These are phyloP conservation scores for Coprinopsis cinerea DNA, from an alignment of 768 basidiomycete genomes.

Conservation along the genomic window DNA sequence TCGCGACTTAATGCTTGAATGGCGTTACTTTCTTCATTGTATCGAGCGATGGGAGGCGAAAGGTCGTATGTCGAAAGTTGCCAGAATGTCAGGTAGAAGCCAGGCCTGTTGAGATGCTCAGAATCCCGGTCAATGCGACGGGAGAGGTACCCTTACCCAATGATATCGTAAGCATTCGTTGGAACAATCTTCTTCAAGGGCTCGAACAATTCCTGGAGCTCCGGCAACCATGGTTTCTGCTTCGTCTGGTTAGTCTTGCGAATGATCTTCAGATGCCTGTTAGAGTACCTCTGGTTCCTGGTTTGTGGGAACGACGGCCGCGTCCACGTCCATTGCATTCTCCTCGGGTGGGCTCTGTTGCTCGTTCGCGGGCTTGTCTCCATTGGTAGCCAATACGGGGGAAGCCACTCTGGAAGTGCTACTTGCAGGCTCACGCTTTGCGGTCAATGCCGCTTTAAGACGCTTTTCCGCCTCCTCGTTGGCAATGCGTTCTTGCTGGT, in stretches of 20 bases:
- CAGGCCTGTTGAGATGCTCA: constrained; percentile 48
- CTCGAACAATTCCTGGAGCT: constrained; percentile 66
- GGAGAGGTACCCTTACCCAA: constrained; percentile 52
- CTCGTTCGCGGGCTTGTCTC: constrained; percentile 15
- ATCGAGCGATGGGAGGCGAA: constrained; percentile 65
- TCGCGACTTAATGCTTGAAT: constrained; percentile 58
- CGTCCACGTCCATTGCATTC: constrained; percentile 51
- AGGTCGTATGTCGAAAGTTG: constrained; percentile 91
- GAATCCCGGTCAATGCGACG: neutral
- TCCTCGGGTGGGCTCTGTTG: constrained; percentile 25
- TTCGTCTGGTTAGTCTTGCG: constrained; percentile 9
- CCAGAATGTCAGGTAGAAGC: constrained; percentile 97
- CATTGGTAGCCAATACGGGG: constrained; percentile 35
- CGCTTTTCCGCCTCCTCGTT: constrained; percentile 77
- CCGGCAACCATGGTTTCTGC: constrained; percentile 77
- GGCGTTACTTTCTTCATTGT: constrained; percentile 69
- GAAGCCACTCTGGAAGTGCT: constrained; percentile 58
- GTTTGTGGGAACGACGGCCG: constrained; percentile 20
- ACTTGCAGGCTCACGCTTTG: constrained; percentile 60
- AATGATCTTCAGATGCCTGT: neutral
- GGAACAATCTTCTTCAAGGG: constrained; percentile 72
- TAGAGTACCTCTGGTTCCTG: constrained; percentile 33
- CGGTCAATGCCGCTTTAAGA: constrained; percentile 72
- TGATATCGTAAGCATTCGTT: constrained; percentile 50
- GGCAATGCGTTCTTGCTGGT: constrained; percentile 64